Evolutionary conservation across 2,329 filamentous ascomycete genomes (phyloP).

Genomic region (Tolypocladium tropicale): DNA sequence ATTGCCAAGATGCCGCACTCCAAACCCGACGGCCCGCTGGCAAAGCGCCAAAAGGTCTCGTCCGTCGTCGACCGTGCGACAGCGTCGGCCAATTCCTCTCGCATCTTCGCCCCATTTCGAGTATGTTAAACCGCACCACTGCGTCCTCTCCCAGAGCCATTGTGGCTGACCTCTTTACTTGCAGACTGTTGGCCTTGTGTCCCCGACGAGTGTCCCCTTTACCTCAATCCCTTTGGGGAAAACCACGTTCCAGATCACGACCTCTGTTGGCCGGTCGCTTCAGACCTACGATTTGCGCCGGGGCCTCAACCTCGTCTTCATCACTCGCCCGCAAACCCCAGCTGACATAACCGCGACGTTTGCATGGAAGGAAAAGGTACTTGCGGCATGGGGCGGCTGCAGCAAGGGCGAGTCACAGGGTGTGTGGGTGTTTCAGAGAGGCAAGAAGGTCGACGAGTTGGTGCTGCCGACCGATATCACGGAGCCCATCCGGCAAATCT

Average conservation of each 20-base stretch:
- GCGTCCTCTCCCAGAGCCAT: background rate
- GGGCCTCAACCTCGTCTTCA: constrained; percentile 85
- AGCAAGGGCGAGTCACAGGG: constrained; percentile 47
- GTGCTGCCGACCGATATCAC: constrained; percentile 53
- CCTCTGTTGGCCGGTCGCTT: constrained; percentile 77
- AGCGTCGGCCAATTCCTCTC: constrained; percentile 45
- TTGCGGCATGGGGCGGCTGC: constrained; percentile 77
- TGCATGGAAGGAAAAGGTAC: constrained; percentile 78
- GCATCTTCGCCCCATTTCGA: constrained; percentile 87
- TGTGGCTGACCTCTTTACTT: background rate
- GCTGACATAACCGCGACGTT: constrained; percentile 74
- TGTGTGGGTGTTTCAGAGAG: constrained; percentile 86
- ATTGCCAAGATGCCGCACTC: constrained; percentile 42
- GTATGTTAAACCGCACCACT: constrained; percentile 39
- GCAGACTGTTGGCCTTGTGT: constrained; percentile 87
- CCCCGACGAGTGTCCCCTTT: constrained; percentile 82
- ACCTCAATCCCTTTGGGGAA: constrained; percentile 82
- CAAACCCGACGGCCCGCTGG: constrained; percentile 49
- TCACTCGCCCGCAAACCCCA: constrained; percentile 84
- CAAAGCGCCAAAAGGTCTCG: constrained; percentile 67
- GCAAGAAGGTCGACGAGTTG: constrained; percentile 72
- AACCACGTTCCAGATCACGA: constrained; percentile 94
- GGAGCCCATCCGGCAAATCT: constrained; percentile 65
- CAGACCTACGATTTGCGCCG: constrained; percentile 93
- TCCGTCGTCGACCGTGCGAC: constrained; percentile 25